These are phyloP conservation scores for Phytophthora nicotianae DNA, from an alignment of 352 stramenopile genomes.

Conservation along the genomic window DNA sequence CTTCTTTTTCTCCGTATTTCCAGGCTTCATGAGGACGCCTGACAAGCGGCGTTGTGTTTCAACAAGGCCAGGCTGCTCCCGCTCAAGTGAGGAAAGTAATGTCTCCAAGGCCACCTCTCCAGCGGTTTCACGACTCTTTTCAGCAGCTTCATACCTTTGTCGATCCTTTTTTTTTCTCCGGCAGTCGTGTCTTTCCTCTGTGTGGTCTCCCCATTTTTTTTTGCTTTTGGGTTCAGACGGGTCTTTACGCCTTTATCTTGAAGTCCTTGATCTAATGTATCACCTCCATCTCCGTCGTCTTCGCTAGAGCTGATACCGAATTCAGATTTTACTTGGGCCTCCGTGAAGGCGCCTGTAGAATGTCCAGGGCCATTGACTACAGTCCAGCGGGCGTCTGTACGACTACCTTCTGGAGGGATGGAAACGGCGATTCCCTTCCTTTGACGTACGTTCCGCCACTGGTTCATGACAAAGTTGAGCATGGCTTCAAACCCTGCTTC, in stretches of 20 bases:
- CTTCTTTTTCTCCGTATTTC: not conserved
- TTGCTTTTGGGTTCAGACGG: not conserved
- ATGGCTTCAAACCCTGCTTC: conserved; percentile 4
- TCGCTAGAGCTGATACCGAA: too few species aligned
- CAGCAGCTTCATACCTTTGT: not conserved
- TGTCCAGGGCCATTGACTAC: too few species aligned
- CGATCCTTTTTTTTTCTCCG: not conserved
- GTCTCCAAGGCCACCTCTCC: not conserved
- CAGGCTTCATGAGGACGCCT: too few species aligned
- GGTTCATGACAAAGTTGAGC: not conserved
- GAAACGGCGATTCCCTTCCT: not conserved
- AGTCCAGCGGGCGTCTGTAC: too few species aligned
- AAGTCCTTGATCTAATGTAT: too few species aligned
- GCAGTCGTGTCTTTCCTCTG: too few species aligned
- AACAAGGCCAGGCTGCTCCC: not conserved
- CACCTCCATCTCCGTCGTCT: too few species aligned
- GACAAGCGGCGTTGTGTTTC: too few species aligned
- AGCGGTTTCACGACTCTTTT: not conserved
- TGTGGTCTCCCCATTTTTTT: not conserved
- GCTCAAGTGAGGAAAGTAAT: not conserved
- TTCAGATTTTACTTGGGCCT: too few species aligned
- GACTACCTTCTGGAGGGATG: too few species aligned
- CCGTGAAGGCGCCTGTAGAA: too few species aligned
- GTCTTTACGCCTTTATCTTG: not conserved
- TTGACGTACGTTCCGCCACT: conserved; percentile 1